Percentiles rank a stretch among this genome's conserved stretches.
phyloP scores from a whole-genome alignment of 208 protist genomes.

The Wallacemonas sp. region DNA sequence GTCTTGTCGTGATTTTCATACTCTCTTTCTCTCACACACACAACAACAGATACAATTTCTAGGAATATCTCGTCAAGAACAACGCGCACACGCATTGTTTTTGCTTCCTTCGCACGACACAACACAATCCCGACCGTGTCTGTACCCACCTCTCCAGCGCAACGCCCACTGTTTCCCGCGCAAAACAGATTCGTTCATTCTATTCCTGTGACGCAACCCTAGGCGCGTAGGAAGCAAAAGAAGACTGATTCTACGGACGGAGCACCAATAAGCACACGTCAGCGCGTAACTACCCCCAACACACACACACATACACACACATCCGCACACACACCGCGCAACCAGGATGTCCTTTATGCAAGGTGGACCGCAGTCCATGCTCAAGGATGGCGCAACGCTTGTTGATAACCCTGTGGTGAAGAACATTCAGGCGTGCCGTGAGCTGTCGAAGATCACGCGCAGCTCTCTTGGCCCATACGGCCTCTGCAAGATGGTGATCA shows the following conservation, averaged over 20 bases:
- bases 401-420: conserved; percentile 97
- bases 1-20: too few relatives aligned
- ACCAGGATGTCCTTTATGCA: conserved; percentile 92
- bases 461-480: conserved; percentile 99
- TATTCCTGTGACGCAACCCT: too few relatives aligned
- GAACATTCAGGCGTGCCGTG: conserved; percentile 98
- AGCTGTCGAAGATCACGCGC: conserved; percentile 96
- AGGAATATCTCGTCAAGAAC: too few relatives aligned
- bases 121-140: too few relatives aligned
- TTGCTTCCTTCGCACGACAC: too few relatives aligned
- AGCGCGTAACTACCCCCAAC: too few relatives aligned
- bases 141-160: too few relatives aligned
- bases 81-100: too few relatives aligned
- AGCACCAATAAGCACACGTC: background rate
- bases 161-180: too few relatives aligned
- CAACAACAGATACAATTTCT: background rate
- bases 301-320: too few relatives aligned
- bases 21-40: background rate
- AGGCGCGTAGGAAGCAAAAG: too few relatives aligned
- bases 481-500: conserved; percentile 99
- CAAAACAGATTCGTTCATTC: too few relatives aligned
- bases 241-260: background rate
- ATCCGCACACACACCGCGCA: background rate
- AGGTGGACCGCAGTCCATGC: conserved; percentile 78
- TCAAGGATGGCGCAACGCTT: conserved; percentile 90